Percentiles rank a stretch among this genome's conserved stretches.
Conservation (phyloP, 805 yeast genomes). For the Pachysolen tannophilus region DNA sequence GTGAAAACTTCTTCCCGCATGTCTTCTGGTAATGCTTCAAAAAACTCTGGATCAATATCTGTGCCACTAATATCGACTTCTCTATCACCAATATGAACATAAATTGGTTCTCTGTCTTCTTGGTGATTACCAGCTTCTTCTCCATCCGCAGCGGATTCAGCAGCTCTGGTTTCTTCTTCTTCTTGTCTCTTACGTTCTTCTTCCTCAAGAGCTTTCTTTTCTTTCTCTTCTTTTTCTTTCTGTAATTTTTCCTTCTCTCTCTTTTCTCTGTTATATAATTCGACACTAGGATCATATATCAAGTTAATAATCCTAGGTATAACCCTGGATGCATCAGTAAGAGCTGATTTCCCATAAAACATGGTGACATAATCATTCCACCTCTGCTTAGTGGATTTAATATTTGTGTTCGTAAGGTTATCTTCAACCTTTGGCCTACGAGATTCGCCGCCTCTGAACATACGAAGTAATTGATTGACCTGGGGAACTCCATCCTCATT, state of each 20-base stretch:
- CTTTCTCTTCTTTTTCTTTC: slow-evolving; percentile 18
- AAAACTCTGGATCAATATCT: slow-evolving; percentile 85
- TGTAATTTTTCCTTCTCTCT: slow-evolving; percentile 17
- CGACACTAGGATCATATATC: slow-evolving; percentile 41
- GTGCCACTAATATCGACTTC: slow-evolving; percentile 83
- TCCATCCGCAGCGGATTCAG: slow-evolving; percentile 16
- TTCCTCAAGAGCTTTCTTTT: slow-evolving; percentile 21
- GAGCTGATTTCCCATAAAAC: slow-evolving; percentile 36
- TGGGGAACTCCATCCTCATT: slow-evolving; percentile 5
- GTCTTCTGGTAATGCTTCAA: slow-evolving; percentile 85
- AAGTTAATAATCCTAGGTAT: slow-evolving; percentile 36
- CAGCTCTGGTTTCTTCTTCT: slow-evolving; percentile 25
- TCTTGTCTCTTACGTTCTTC: slow-evolving; percentile 20
- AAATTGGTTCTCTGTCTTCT: slow-evolving; percentile 39
- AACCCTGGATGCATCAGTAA: slow-evolving; percentile 25
- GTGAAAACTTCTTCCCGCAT: slow-evolving; percentile 89
- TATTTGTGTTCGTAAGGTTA: slow-evolving; percentile 4
- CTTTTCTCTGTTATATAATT: slow-evolving; percentile 23
- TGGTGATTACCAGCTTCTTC: slow-evolving; percentile 9
- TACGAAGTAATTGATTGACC: slow-evolving; percentile 5
- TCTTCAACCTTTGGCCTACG: slow-evolving; percentile 2
- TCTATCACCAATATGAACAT: slow-evolving; percentile 67
- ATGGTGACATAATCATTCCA: slow-evolving; percentile 56
- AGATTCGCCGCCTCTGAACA: slow-evolving; percentile 4
- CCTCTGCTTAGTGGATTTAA: slow-evolving; percentile 48